Conservation (phyloP, 1,139 yeast genomes). For the Debaryomycetaceae sp. region DNA sequence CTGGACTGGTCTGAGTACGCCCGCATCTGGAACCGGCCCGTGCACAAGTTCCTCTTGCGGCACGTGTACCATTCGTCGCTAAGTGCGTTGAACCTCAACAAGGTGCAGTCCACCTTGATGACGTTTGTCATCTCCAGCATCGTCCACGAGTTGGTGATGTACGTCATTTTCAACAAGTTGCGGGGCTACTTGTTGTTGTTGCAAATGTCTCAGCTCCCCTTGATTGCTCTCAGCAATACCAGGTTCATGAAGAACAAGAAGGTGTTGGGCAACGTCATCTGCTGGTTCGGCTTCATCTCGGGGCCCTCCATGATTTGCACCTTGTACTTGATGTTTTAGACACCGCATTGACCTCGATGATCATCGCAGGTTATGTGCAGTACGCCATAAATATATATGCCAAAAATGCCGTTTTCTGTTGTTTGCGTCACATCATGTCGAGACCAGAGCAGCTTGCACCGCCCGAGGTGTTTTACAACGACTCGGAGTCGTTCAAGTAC, state of each 20-base stretch:
- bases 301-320: constrained; percentile 92
- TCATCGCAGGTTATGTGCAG: constrained; percentile 3
- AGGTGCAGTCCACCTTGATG: constrained; percentile 63
- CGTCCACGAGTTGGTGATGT: constrained; percentile 92
- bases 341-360: too few species aligned
- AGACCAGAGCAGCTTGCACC: constrained; percentile 98
- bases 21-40: constrained; percentile 92
- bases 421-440: constrained; percentile 54
- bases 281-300: constrained; percentile 88
- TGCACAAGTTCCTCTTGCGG: constrained; percentile 82
- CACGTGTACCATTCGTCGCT: constrained; percentile 94
- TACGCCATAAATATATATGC: not conserved
- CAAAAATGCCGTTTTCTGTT: constrained; percentile 4
- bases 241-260: constrained; percentile 49
- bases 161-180: constrained; percentile 70
- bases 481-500: constrained; percentile 81
- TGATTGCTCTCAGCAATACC: constrained; percentile 51
- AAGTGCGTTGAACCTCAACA: constrained; percentile 65
- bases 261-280: constrained; percentile 72
- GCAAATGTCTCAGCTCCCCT: constrained; percentile 82
- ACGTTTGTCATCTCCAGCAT: constrained; percentile 81
- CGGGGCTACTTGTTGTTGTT: constrained; percentile 75
- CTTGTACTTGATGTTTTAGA: constrained; percentile 67
- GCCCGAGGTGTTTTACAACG: constrained; percentile 93
- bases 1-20: constrained; percentile 93